A percentile compares a stretch with the other conserved stretches of the same genome.
phyloP scores from a whole-genome alignment of 2,329 filamentous ascomycete species.

The Fusarium paranaense region DNA sequence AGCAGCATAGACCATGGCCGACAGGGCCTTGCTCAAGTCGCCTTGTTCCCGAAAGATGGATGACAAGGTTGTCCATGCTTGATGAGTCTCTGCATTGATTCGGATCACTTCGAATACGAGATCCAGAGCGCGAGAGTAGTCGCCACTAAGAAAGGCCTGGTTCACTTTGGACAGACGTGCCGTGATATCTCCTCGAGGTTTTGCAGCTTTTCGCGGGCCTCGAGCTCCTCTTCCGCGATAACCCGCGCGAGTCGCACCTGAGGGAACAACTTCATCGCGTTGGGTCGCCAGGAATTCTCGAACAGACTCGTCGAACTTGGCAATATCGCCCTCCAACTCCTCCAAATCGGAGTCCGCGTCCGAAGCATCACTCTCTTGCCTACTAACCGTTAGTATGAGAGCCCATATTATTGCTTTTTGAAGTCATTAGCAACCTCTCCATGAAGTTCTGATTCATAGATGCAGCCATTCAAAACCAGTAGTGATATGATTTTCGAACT shows the following conservation, averaged over 20 bases:
- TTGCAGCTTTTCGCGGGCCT: conserved; percentile 70
- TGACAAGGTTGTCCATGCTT: conserved; percentile 72
- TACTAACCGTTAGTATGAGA: conserved; percentile 14
- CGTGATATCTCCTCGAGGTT: conserved; percentile 79
- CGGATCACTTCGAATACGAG: conserved; percentile 73
- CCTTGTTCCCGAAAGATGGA: conserved; percentile 72
- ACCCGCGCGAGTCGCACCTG: conserved; percentile 33
- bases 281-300: conserved; percentile 55
- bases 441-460: not conserved
- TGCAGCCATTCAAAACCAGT: conserved; percentile 1
- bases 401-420: not conserved
- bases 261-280: conserved; percentile 41
- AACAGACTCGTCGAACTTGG: conserved; percentile 57
- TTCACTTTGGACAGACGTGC: conserved; percentile 74
- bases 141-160: conserved; percentile 72
- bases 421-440: conserved; percentile 8
- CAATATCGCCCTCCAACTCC: conserved; percentile 57
- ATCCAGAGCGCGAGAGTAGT: conserved; percentile 70
- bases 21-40: conserved; percentile 67
- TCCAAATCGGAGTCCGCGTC: conserved; percentile 60
- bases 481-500: not conserved
- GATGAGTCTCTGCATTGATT: conserved; percentile 75
- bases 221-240: conserved; percentile 48
- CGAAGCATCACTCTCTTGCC: conserved; percentile 45
- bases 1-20: conserved; percentile 71